Percentiles rank a stretch among this genome's conserved stretches.
phyloP scores from a whole-genome alignment of 164 flowering plant species.

The Vitis cinerea region DNA sequence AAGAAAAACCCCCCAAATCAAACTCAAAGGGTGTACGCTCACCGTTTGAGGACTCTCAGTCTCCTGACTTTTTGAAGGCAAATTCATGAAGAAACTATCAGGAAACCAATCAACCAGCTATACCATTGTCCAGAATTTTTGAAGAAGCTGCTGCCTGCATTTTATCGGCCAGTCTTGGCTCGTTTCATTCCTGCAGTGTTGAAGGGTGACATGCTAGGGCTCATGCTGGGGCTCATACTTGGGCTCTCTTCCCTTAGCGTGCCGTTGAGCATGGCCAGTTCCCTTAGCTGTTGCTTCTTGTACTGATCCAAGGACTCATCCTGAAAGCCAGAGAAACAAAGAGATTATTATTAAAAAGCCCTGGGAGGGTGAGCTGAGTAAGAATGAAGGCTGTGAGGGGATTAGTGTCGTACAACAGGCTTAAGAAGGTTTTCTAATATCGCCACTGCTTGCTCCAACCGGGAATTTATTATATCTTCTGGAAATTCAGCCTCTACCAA shows the following conservation, averaged over 20 bases:
- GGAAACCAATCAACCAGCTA: background rate
- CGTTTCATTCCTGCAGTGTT: constrained; percentile 41
- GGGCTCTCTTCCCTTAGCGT: constrained; percentile 47
- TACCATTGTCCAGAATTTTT: too few relatives aligned
- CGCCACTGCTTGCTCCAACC: constrained; percentile 62
- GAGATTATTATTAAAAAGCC: background rate
- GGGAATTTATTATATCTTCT: constrained; percentile 56
- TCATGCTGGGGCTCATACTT: constrained; percentile 40
- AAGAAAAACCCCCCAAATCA: too few relatives aligned
- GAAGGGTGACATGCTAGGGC: constrained; percentile 41
- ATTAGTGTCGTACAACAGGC: constrained; percentile 62
- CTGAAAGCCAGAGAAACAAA: constrained; percentile 11
- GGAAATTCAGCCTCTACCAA: constrained; percentile 88
- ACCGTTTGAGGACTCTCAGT: too few relatives aligned
- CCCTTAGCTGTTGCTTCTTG: constrained; percentile 45
- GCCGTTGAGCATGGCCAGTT: constrained; percentile 42
- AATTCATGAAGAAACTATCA: too few relatives aligned
- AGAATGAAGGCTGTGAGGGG: background rate
- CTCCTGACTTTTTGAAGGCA: too few relatives aligned
- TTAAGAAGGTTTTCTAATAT: constrained; percentile 69
- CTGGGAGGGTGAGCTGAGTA: too few relatives aligned
- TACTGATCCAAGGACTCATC: constrained; percentile 46
- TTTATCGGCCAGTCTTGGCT: constrained; percentile 42
- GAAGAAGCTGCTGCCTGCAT: too few relatives aligned
- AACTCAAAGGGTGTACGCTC: background rate